Evolutionary conservation across 2,329 filamentous ascomycete species (phyloP).

Genomic region (Trichoderma sp.): DNA sequence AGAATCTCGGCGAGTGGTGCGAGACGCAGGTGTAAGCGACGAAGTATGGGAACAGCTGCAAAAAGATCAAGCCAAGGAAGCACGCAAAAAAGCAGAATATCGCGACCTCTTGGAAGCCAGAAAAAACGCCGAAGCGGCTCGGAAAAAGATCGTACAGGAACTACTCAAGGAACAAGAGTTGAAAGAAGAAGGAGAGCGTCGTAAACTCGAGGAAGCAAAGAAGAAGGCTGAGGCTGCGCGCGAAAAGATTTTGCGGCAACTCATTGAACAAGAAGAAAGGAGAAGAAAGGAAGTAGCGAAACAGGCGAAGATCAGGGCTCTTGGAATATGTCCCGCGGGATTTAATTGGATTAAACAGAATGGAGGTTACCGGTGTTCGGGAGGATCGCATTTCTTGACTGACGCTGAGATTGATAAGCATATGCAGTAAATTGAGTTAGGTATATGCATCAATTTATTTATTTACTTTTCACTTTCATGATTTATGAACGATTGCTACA

Average conservation of each 20-base stretch:
- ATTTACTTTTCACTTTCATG: not conserved
- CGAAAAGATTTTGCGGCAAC: slow-evolving; percentile 39
- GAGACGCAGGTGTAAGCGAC: slow-evolving; percentile 62
- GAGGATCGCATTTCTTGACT: slow-evolving; percentile 54
- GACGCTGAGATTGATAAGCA: slow-evolving; percentile 12
- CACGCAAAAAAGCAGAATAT: slow-evolving; percentile 41
- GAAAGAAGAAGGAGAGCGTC: not conserved
- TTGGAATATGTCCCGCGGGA: slow-evolving; percentile 59
- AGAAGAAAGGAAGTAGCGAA: slow-evolving; percentile 41
- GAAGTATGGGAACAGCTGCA: slow-evolving; percentile 63
- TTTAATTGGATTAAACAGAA: slow-evolving; percentile 63
- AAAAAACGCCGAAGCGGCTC: slow-evolving; percentile 31
- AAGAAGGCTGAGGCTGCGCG: slow-evolving; percentile 32
- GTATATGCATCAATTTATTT: not conserved
- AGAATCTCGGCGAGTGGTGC: slow-evolving; percentile 24
- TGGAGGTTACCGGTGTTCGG: slow-evolving; percentile 63
- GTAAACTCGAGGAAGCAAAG: slow-evolving; percentile 28
- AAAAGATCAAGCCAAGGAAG: slow-evolving; percentile 45
- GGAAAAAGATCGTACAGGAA: slow-evolving; percentile 37
- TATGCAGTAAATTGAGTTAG: not conserved
- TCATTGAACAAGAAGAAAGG: slow-evolving; percentile 25
- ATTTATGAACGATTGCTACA: not conserved
- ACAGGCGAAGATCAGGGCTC: slow-evolving; percentile 49
- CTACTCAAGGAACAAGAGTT: slow-evolving; percentile 24
- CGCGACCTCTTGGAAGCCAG: slow-evolving; percentile 36